Evolutionary conservation across 176 grass and related monocot species (phyloP).

Genomic region (Chloris gayana): DNA sequence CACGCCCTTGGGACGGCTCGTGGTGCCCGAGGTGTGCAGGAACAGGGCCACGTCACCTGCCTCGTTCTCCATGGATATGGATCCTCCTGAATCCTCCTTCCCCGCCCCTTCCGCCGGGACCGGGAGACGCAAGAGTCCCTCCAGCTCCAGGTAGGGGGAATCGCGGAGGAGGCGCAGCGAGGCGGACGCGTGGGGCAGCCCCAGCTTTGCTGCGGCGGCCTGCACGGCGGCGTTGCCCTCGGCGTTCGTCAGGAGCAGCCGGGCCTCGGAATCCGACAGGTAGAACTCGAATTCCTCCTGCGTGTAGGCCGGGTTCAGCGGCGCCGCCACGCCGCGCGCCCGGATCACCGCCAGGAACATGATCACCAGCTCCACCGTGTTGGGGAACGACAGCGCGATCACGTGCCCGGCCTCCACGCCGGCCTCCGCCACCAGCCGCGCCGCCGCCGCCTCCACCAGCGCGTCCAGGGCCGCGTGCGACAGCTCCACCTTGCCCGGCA

Average conservation of each 20-base stretch:
- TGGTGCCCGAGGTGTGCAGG: constrained; percentile 94
- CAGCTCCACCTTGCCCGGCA: constrained; percentile 53
- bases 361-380: constrained; percentile 86
- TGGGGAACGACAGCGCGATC: constrained; percentile 82
- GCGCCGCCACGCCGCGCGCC: constrained; percentile 64
- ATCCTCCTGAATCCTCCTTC: too few species aligned
- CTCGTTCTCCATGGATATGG: too few species aligned
- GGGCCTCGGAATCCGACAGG: constrained; percentile 73
- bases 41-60: constrained; percentile 79
- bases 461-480: constrained; percentile 63
- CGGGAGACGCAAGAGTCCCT: too few species aligned
- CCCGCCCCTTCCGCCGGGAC: too few species aligned
- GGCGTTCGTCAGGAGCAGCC: constrained; percentile 59
- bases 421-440: constrained; percentile 30
- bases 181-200: constrained; percentile 44
- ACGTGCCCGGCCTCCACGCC: constrained; percentile 55
- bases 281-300: constrained; percentile 93
- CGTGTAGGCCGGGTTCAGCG: constrained; percentile 84
- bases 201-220: constrained; percentile 55
- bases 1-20: constrained; percentile 91
- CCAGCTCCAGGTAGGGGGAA: too few species aligned
- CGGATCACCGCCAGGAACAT: constrained; percentile 78
- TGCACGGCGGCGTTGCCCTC: constrained; percentile 68
- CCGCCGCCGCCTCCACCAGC: constrained; percentile 64
- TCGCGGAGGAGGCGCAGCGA: constrained; percentile 9